A percentile compares a stretch with the other conserved stretches of the same genome.
phyloP scores from a whole-genome alignment of 2,329 filamentous ascomycete genomes.

The Aspergillus eucalypticola region DNA sequence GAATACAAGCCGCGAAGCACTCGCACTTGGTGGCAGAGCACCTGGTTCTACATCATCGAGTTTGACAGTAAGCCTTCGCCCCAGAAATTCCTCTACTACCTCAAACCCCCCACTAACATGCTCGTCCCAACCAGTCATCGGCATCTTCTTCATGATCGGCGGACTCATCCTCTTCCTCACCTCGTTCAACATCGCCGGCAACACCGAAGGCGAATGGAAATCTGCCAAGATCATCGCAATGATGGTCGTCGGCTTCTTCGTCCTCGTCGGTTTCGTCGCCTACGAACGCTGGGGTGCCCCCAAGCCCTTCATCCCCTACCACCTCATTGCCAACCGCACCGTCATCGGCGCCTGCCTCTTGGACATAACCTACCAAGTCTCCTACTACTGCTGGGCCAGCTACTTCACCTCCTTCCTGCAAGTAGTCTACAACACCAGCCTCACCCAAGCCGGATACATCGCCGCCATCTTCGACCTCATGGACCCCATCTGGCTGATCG shows the following conservation, averaged over 20 bases:
- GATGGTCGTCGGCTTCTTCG: conserved; percentile 54
- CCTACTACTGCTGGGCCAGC: conserved; percentile 28
- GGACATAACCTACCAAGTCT: conserved; percentile 23
- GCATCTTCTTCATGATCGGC: conserved; percentile 59
- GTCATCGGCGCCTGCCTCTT: conserved; percentile 31
- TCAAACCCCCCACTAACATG: neutral
- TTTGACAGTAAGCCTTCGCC: conserved; percentile 50
- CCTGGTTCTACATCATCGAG: conserved; percentile 56
- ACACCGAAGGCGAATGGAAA: conserved; percentile 28
- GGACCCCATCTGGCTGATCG: conserved; percentile 57
- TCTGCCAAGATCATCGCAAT: conserved; percentile 52
- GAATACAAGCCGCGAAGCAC: conserved; percentile 43
- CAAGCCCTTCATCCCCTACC: conserved; percentile 18
- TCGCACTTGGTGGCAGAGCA: conserved; percentile 47
- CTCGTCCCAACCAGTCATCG: conserved; percentile 39
- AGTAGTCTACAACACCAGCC: conserved; percentile 35
- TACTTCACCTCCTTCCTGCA: conserved; percentile 42
- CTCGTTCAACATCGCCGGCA: conserved; percentile 53
- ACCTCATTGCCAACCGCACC: conserved; percentile 44
- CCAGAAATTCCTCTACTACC: neutral
- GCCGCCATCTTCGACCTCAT: conserved; percentile 55
- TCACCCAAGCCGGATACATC: conserved; percentile 38
- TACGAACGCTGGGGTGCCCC: conserved; percentile 56
- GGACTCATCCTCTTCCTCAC: conserved; percentile 54
- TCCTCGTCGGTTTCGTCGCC: conserved; percentile 54